Conservation (phyloP, 1,284 basidiomycete genomes). For the Leccinum cinnamomeum region DNA sequence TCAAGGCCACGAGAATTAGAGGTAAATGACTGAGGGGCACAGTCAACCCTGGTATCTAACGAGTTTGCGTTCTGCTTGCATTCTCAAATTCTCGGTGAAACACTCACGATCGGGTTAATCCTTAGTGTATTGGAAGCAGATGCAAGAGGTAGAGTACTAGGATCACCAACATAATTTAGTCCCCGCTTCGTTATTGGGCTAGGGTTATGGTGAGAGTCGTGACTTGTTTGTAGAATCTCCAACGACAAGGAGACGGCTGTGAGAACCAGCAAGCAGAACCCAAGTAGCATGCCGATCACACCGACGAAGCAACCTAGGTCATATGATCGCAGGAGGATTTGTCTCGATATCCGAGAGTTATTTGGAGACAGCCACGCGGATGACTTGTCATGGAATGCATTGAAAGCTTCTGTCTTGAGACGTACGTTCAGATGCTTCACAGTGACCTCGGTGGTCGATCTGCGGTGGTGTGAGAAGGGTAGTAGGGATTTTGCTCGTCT, state of each 20-base stretch:
- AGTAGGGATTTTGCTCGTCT: constrained; percentile 22
- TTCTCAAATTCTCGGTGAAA: not conserved
- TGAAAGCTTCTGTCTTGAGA: constrained; percentile 55
- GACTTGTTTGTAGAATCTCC: constrained; percentile 19
- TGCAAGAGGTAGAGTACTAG: constrained; percentile 8
- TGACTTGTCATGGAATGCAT: constrained; percentile 49
- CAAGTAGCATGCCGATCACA: constrained; percentile 50
- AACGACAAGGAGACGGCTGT: constrained; percentile 30
- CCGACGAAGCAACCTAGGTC: constrained; percentile 49
- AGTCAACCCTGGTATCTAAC: constrained; percentile 73
- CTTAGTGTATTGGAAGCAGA: constrained; percentile 15
- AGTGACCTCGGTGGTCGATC: constrained; percentile 22
- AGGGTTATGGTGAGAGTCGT: not conserved
- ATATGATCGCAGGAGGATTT: constrained; percentile 43
- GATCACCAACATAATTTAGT: not conserved
- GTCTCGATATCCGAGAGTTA: constrained; percentile 23
- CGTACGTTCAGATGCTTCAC: constrained; percentile 44
- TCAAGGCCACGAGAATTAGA: constrained; percentile 57
- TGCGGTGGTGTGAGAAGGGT: constrained; percentile 25
- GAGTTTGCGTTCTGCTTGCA: constrained; percentile 11
- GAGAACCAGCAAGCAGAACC: constrained; percentile 43
- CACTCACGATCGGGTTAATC: constrained; percentile 49
- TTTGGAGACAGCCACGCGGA: constrained; percentile 32
- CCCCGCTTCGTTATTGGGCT: constrained; percentile 21
- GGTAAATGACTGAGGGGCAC: constrained; percentile 66